A percentile compares a stretch with the other conserved stretches of the same genome.
Evolutionary conservation across 805 yeast species (phyloP).

Genomic region (Kregervanrija pseudodelftensis): DNA sequence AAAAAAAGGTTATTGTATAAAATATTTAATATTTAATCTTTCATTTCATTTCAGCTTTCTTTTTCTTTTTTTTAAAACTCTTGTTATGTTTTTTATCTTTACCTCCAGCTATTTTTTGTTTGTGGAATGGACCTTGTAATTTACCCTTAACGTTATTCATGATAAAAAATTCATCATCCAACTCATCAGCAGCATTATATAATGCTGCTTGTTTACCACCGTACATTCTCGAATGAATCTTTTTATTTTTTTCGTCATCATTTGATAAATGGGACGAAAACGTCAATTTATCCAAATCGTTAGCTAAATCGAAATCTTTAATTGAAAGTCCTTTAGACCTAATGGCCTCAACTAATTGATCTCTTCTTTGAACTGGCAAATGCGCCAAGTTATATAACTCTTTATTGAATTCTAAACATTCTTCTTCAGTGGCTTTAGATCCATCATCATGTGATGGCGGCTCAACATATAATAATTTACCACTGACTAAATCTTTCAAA

Average conservation of each 20-base stretch:
- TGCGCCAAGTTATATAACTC: constrained; percentile 62
- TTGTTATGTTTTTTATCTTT: constrained; percentile 77
- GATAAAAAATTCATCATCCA: constrained; percentile 81
- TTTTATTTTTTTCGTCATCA: constrained; percentile 34
- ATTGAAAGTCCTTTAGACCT: constrained; percentile 42
- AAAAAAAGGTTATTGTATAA: constrained; percentile 1
- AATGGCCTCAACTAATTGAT: constrained; percentile 63
- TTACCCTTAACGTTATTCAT: constrained; percentile 60
- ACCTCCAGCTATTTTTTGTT: constrained; percentile 39
- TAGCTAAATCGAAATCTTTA: constrained; percentile 55
- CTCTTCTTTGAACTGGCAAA: constrained; percentile 66
- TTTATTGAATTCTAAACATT: constrained; percentile 58
- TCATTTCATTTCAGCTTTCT: constrained; percentile 8
- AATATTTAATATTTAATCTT: not conserved
- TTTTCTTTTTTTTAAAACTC: constrained; percentile 22
- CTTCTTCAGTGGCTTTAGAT: constrained; percentile 43
- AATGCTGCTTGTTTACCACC: constrained; percentile 83
- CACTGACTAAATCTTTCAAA: constrained; percentile 90
- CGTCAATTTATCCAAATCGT: constrained; percentile 64
- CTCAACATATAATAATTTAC: constrained; percentile 73
- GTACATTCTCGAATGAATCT: constrained; percentile 39
- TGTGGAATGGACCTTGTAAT: constrained; percentile 69
- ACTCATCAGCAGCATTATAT: constrained; percentile 69
- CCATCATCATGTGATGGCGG: constrained; percentile 82
- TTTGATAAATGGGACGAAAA: constrained; percentile 72